These are phyloP conservation scores for Dryas drummondii DNA, from an alignment of 306 rosid species.

Conservation along the genomic window DNA sequence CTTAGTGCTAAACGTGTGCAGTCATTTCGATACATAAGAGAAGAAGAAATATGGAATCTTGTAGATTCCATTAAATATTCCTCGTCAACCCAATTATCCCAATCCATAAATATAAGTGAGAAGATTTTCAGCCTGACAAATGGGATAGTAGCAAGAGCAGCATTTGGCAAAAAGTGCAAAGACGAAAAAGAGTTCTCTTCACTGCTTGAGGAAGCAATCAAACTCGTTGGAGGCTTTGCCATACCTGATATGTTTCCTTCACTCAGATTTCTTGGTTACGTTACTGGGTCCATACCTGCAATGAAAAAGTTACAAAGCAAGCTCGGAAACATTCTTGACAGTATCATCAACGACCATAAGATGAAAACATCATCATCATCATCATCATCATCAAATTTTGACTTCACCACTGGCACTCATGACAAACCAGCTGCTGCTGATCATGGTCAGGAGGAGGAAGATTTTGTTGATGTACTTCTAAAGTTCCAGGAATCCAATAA, in stretches of 20 bases:
- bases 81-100: not conserved
- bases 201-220: not conserved
- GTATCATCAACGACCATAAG: constrained; percentile 2
- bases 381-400: no score
- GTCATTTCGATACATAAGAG: constrained; percentile 9
- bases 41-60: constrained; percentile 24
- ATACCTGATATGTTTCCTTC: no score
- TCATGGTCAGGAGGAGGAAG: not conserved
- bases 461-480: constrained; percentile 12
- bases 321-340: not conserved
- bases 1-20: constrained; percentile 4
- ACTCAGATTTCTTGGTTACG: no score
- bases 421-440: not conserved
- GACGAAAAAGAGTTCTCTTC: constrained; percentile 21
- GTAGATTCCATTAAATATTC: not conserved
- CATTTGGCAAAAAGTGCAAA: constrained; percentile 27
- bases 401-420: not conserved
- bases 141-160: not conserved
- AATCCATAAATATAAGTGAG: constrained; percentile 1
- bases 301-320: not conserved
- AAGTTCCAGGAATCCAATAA: constrained; percentile 4
- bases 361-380: not conserved
- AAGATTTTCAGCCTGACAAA: not conserved
- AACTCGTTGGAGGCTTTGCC: not conserved
- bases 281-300: no score